phyloP scores from a whole-genome alignment of 345 rosid species.

The Salix purpurea region DNA sequence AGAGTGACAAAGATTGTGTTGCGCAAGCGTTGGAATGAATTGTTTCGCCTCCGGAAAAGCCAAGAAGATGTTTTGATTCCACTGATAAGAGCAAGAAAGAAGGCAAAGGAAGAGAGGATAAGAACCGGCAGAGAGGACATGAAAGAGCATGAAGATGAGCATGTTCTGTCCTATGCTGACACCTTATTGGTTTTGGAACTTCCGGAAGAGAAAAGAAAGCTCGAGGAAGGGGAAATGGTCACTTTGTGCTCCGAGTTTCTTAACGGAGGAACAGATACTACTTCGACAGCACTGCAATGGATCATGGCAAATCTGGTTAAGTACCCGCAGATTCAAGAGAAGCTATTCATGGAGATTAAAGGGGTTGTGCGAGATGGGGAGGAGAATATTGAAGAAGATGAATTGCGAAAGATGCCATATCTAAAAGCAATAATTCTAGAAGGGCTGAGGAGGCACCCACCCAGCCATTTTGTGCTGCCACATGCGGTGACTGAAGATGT shows the following conservation, averaged over 20 bases:
- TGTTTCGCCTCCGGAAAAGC: not conserved
- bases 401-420: not conserved
- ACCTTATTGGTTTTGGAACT: not conserved
- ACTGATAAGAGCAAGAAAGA: not conserved
- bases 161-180: not conserved
- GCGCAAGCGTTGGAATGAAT: not conserved
- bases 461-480: not conserved
- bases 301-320: not conserved
- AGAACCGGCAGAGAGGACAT: not conserved
- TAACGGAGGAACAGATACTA: not conserved
- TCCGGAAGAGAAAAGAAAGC: not conserved
- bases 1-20: not conserved
- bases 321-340: not conserved
- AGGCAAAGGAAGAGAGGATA: not conserved
- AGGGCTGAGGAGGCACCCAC: not conserved
- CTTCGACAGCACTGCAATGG: not conserved
- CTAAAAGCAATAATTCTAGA: not conserved
- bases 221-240: not conserved
- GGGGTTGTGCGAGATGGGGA: not conserved
- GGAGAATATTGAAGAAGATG: not conserved
- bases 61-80: not conserved
- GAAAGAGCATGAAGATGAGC: not conserved
- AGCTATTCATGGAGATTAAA: not conserved
- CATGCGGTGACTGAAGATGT: not conserved
- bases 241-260: not conserved